phyloP scores from a whole-genome alignment of 345 rosid species.

The Erucastrum elatum region DNA sequence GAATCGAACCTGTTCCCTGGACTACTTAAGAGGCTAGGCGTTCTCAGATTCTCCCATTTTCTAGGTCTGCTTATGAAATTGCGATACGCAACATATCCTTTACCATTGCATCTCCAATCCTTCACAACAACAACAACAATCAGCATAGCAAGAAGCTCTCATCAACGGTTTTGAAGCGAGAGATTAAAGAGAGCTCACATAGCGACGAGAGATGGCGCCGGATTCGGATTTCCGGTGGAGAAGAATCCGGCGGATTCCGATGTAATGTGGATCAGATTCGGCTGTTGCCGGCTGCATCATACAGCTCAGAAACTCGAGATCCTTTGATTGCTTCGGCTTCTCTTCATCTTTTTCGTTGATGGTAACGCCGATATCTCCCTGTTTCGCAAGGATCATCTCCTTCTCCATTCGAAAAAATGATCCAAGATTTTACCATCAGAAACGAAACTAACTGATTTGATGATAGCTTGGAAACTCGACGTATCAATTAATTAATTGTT shows the following conservation, averaged over 20 bases:
- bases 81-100: constrained; percentile 81
- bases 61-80: constrained; percentile 83
- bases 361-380: constrained; percentile 23
- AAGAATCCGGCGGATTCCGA: constrained; percentile 85
- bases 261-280: constrained; percentile 64
- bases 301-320: constrained; percentile 74
- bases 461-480: too few species aligned
- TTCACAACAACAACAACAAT: constrained; percentile 38
- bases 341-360: constrained; percentile 24
- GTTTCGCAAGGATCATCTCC: constrained; percentile 26
- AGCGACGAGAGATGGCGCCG: constrained; percentile 57
- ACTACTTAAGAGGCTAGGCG: constrained; percentile 68
- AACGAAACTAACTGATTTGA: constrained; percentile 6
- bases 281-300: constrained; percentile 69
- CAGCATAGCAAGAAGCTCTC: background rate
- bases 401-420: constrained; percentile 40
- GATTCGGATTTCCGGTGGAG: constrained; percentile 75
- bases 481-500: too few species aligned
- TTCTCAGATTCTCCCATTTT: constrained; percentile 68
- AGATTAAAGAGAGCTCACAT: constrained; percentile 43
- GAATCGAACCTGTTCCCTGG: constrained; percentile 79
- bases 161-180: background rate
- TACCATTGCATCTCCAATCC: constrained; percentile 98
- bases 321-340: constrained; percentile 38
- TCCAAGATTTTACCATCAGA: background rate